Percentiles rank a stretch among this genome's conserved stretches.
Evolutionary conservation across 106 monocot genomes (phyloP).

Genomic region (Amphibolis antarctica): DNA sequence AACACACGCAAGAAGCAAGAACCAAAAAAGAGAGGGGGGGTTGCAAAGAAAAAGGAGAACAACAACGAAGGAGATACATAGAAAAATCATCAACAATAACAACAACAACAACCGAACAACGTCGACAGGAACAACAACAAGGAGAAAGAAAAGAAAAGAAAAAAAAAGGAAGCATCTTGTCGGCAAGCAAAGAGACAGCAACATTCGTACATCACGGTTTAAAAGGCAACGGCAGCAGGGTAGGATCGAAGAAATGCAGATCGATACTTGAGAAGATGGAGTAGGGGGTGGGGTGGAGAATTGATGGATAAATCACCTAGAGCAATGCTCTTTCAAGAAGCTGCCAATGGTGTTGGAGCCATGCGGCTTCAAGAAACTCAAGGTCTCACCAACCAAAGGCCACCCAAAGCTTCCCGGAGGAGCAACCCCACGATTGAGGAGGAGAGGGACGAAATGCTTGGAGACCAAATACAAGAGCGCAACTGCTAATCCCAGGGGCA

Average conservation of each 20-base stretch:
- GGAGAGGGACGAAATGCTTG: slow-evolving; percentile 6
- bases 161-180: no score
- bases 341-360: slow-evolving; percentile 38
- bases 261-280: not conserved
- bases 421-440: slow-evolving; percentile 6
- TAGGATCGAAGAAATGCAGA: not conserved
- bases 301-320: slow-evolving; percentile 29
- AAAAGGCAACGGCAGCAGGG: not conserved
- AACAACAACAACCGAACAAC: no score
- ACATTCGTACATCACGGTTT: no score
- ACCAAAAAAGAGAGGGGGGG: no score
- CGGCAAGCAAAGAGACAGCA: no score
- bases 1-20: no score
- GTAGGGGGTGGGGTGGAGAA: not conserved
- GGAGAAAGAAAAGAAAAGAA: no score
- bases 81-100: no score
- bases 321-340: slow-evolving; percentile 49
- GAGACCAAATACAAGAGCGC: slow-evolving; percentile 1
- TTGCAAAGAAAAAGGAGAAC: no score
- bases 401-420: slow-evolving; percentile 81
- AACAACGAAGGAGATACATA: no score
- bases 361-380: slow-evolving; percentile 58
- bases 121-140: no score
- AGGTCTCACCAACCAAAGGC: slow-evolving; percentile 77
- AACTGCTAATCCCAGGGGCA: not conserved